Evolutionary conservation across 208 protist species (phyloP).

Genomic region (Trypanosoma theileri): DNA sequence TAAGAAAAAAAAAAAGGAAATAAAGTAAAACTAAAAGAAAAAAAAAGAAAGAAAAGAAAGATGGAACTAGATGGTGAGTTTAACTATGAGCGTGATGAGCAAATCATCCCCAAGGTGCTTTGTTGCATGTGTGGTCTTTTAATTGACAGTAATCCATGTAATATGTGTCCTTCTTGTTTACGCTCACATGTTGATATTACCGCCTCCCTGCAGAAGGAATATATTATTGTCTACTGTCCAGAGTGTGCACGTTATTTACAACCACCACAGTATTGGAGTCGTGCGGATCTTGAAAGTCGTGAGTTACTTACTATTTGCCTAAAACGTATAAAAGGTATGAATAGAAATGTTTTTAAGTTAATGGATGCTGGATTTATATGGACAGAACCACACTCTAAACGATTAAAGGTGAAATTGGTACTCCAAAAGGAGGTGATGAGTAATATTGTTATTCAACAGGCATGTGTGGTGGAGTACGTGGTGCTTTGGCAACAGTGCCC

Average conservation of each 20-base stretch:
- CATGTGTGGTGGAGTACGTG: slow-evolving; percentile 97
- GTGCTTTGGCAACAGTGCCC: slow-evolving; percentile 97
- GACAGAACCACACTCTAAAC: slow-evolving; percentile 99
- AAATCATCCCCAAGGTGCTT: slow-evolving; percentile 80
- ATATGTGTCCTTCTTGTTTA: slow-evolving; percentile 99
- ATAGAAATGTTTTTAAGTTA: slow-evolving; percentile 91
- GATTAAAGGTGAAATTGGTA: slow-evolving; percentile 98
- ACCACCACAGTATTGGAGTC: slow-evolving; percentile 96
- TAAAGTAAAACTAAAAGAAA: too few species aligned
- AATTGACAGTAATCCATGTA: slow-evolving; percentile 97
- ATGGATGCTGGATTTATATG: slow-evolving; percentile 99
- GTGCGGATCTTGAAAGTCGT: slow-evolving; percentile 95
- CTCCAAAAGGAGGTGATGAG: slow-evolving; percentile 98
- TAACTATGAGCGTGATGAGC: slow-evolving; percentile 17
- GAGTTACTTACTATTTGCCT: slow-evolving; percentile 98
- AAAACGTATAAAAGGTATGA: slow-evolving; percentile 96
- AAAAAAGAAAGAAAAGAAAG: slow-evolving; percentile 10
- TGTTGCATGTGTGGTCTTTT: slow-evolving; percentile 96
- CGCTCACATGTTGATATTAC: slow-evolving; percentile 97
- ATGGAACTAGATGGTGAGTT: slow-evolving; percentile 64
- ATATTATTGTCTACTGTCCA: slow-evolving; percentile 94
- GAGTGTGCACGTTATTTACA: slow-evolving; percentile 95
- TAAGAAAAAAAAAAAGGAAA: too few species aligned
- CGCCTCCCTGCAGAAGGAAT: slow-evolving; percentile 96
- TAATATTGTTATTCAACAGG: slow-evolving; percentile 96